phyloP scores from a whole-genome alignment of 306 rosid genomes.

The Glycine tomentella region DNA sequence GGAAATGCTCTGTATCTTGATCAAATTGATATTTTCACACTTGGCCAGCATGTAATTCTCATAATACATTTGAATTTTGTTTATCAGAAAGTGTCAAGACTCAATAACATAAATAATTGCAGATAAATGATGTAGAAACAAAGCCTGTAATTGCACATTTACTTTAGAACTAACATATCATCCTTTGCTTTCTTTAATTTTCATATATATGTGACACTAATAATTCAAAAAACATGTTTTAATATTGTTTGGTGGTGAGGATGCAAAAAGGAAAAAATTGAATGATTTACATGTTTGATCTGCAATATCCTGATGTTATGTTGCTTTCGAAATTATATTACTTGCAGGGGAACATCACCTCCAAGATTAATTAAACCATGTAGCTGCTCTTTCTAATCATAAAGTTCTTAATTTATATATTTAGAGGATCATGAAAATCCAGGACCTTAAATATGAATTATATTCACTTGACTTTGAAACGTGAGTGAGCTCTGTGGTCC shows the following conservation, averaged over 20 bases:
- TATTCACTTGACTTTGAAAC: constrained; percentile 89
- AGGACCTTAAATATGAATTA: constrained; percentile 75
- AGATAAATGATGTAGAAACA: constrained; percentile 1
- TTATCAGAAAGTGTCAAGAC: background rate
- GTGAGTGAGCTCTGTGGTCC: constrained; percentile 56
- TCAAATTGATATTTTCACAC: constrained; percentile 27
- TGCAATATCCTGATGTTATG: constrained; percentile 34
- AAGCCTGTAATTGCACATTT: background rate
- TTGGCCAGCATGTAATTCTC: constrained; percentile 5
- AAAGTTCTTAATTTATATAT: constrained; percentile 46
- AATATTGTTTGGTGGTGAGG: constrained; percentile 93
- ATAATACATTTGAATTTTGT: constrained; percentile 16
- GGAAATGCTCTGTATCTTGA: constrained; percentile 15
- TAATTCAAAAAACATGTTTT: constrained; percentile 24
- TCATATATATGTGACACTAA: too few relatives aligned
- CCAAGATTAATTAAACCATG: constrained; percentile 89
- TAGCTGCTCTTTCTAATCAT: constrained; percentile 62
- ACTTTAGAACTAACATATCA: background rate
- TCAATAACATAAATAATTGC: constrained; percentile 15
- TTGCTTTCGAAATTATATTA: too few relatives aligned
- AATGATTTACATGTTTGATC: constrained; percentile 97
- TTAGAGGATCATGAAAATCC: constrained; percentile 90
- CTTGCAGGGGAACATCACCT: too few relatives aligned
- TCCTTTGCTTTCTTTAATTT: constrained; percentile 2
- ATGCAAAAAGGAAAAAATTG: constrained; percentile 80